Percentiles rank a stretch among this genome's conserved stretches.
Conservation (phyloP, 441 rosid genomes). For the Pelargonium cotyledonis region DNA sequence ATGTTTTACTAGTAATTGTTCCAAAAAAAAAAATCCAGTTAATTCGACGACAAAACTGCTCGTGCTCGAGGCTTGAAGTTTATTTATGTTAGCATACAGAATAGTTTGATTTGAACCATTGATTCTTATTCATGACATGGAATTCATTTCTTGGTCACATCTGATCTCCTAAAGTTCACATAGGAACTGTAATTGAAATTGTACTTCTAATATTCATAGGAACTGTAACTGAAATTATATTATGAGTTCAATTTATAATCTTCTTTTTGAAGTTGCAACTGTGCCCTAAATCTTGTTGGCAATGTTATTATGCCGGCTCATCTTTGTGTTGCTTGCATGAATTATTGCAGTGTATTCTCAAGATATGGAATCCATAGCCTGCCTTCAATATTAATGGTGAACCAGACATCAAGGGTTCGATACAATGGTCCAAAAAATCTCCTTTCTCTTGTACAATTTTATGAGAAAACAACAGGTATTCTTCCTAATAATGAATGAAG, state of each 20-base stretch:
- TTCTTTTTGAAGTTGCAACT: neutral
- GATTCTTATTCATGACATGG: neutral
- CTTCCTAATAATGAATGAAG: neutral
- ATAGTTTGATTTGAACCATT: neutral
- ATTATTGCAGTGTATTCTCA: conserved; percentile 54
- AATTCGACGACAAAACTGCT: no score
- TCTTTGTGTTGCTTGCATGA: conserved; percentile 10
- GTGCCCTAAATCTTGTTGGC: neutral
- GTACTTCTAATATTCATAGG: neutral
- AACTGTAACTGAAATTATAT: neutral
- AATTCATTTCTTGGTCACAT: neutral
- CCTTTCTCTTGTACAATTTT: conserved; percentile 52
- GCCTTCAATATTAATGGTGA: conserved; percentile 59
- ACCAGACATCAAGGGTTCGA: conserved; percentile 45
- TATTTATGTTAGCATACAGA: neutral
- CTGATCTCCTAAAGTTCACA: neutral
- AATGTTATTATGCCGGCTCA: conserved; percentile 6
- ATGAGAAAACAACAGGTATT: conserved; percentile 58
- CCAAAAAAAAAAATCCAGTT: no score
- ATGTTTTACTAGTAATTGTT: no score
- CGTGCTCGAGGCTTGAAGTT: neutral
- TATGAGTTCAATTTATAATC: neutral
- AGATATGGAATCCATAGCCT: conserved; percentile 73
- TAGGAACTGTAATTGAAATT: neutral
- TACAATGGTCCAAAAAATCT: conserved; percentile 58